Percentiles rank a stretch among this genome's conserved stretches.
phyloP scores from a whole-genome alignment of 2,329 filamentous ascomycete species.

The Exophiala xenobiotica region DNA sequence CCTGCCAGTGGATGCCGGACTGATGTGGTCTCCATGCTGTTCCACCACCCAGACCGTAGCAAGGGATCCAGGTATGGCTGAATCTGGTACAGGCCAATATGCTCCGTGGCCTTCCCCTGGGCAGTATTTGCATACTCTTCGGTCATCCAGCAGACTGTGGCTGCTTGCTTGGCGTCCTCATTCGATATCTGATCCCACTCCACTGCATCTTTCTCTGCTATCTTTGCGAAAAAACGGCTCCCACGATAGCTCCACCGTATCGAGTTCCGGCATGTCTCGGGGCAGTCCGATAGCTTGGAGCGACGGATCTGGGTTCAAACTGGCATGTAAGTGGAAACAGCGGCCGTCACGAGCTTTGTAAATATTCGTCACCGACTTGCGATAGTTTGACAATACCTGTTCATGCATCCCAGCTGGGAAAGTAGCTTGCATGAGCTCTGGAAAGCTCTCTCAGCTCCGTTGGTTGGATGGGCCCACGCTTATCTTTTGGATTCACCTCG shows the following conservation, averaged over 20 bases:
- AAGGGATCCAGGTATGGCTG: conserved; percentile 18
- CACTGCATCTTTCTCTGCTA: conserved; percentile 34
- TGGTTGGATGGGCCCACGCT: conserved; percentile 2
- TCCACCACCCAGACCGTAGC: conserved; percentile 12
- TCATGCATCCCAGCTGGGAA: conserved; percentile 16
- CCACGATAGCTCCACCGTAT: conserved; percentile 33
- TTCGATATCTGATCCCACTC: conserved; percentile 34
- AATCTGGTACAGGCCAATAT: conserved; percentile 43
- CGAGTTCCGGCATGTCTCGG: conserved; percentile 28
- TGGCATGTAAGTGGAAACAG: conserved; percentile 49
- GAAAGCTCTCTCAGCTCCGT: conserved; percentile 7
- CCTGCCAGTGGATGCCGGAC: conserved; percentile 44
- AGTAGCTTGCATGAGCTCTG: conserved; percentile 7
- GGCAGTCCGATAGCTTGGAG: conserved; percentile 38
- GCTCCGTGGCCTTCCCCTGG: conserved; percentile 43
- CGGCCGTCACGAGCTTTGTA: conserved; percentile 46
- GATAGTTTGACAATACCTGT: conserved; percentile 1
- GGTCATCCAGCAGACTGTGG: conserved; percentile 39
- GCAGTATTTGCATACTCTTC: conserved; percentile 41
- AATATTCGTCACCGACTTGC: conserved; percentile 39
- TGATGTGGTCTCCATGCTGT: conserved; percentile 21
- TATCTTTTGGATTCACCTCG: neutral
- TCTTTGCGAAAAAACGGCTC: conserved; percentile 35
- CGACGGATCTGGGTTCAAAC: conserved; percentile 45
- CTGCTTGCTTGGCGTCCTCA: conserved; percentile 41